Conservation (phyloP, 768 basidiomycete genomes). For the Amanita molliuscula region DNA sequence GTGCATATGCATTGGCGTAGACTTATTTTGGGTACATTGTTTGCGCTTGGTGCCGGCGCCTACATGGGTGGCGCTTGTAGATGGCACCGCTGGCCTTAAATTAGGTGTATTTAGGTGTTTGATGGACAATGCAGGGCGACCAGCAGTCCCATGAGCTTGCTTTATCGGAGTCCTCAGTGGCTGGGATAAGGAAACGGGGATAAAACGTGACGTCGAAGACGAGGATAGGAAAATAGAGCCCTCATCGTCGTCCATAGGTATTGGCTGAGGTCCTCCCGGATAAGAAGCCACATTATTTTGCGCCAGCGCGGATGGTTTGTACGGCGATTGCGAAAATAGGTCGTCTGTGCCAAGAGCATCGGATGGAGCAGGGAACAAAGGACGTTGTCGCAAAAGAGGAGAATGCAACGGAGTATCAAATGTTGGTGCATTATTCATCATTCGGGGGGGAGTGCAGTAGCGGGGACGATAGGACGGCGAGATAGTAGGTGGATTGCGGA, state of each 20-base stretch:
- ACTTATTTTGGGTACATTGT: conserved; percentile 32
- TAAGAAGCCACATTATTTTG: background rate
- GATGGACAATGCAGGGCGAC: conserved; percentile 31
- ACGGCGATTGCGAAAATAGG: conserved; percentile 44
- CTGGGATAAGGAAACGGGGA: conserved; percentile 32
- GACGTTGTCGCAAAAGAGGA: conserved; percentile 43
- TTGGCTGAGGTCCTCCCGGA: conserved; percentile 15
- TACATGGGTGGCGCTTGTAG: conserved; percentile 17
- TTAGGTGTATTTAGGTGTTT: conserved; percentile 21
- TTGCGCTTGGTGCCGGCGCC: conserved; percentile 60
- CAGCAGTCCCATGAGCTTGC: conserved; percentile 27
- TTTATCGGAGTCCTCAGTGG: conserved; percentile 57
- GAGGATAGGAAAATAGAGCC: conserved; percentile 47
- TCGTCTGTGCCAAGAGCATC: conserved; percentile 33
- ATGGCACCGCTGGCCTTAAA: conserved; percentile 12
- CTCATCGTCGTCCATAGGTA: conserved; percentile 43
- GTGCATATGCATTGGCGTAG: conserved; percentile 47
- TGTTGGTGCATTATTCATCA: conserved; percentile 18
- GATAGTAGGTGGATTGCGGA: conserved; percentile 19
- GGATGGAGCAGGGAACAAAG: conserved; percentile 21
- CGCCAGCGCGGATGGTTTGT: conserved; percentile 27
- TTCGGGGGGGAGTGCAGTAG: conserved; percentile 26
- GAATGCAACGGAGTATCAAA: conserved; percentile 53
- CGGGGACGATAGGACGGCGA: conserved; percentile 26
- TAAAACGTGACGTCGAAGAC: conserved; percentile 27